Conservation (phyloP, 2,329 filamentous ascomycete genomes). For the Aspergillus clavatus region DNA sequence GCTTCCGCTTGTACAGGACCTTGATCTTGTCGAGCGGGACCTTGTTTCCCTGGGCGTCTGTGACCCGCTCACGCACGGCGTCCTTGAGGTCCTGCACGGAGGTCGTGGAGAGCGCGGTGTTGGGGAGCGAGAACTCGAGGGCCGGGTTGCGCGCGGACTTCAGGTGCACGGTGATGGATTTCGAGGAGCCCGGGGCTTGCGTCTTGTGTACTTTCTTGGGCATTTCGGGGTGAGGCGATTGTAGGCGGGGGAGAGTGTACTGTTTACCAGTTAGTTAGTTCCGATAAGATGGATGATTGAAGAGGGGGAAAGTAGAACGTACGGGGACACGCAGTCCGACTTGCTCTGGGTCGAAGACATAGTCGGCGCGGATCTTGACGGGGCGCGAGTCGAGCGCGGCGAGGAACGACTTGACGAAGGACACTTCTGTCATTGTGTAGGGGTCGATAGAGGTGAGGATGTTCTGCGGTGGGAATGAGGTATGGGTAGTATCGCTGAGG, state of each 20-base stretch:
- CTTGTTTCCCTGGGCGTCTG: constrained; percentile 40
- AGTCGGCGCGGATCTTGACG: constrained; percentile 76
- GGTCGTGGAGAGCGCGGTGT: constrained; percentile 59
- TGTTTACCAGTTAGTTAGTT: constrained; percentile 15
- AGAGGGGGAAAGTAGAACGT: constrained; percentile 31
- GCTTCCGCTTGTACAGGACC: constrained; percentile 82
- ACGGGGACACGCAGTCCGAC: constrained; percentile 75
- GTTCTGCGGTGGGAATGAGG: not conserved
- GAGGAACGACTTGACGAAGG: constrained; percentile 81
- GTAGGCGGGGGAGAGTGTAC: constrained; percentile 47
- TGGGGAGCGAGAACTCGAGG: constrained; percentile 61
- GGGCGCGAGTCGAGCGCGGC: constrained; percentile 72
- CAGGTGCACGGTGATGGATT: constrained; percentile 33
- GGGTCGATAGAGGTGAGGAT: not conserved
- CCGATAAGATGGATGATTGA: too few species aligned
- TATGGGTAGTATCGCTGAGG: too few species aligned
- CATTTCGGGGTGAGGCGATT: constrained; percentile 40
- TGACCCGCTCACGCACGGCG: constrained; percentile 59
- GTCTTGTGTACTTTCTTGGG: constrained; percentile 37
- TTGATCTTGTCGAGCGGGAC: constrained; percentile 68
- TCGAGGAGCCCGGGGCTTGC: constrained; percentile 36
- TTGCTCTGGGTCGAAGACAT: constrained; percentile 78
- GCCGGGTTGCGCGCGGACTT: constrained; percentile 66
- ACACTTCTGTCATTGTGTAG: constrained; percentile 67
- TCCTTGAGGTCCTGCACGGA: constrained; percentile 76